A percentile compares a stretch with the other conserved stretches of the same genome.
These are phyloP conservation scores for Porogramme epimiltina DNA, from an alignment of 1,284 basidiomycete species.

Conservation along the genomic window DNA sequence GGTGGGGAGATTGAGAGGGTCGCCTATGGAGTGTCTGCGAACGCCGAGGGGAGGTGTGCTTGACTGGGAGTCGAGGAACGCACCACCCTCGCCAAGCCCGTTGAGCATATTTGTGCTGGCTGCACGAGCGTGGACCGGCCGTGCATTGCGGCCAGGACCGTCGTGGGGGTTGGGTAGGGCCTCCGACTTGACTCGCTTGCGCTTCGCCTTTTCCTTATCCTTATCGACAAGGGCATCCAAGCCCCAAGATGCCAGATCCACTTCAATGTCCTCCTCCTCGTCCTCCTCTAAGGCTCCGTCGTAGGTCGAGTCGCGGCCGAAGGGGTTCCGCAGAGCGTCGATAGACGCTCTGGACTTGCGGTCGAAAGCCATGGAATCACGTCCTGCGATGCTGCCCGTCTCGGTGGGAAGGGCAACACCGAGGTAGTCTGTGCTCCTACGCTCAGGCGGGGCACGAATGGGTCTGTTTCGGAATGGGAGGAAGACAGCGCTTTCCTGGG, in stretches of 20 bases:
- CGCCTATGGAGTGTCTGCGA: slow-evolving; percentile 50
- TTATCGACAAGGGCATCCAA: slow-evolving; percentile 75
- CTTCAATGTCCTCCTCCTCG: slow-evolving; percentile 59
- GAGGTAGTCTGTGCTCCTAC: slow-evolving; percentile 65
- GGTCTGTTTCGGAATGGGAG: slow-evolving; percentile 60
- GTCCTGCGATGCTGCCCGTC: slow-evolving; percentile 43
- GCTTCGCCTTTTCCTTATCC: slow-evolving; percentile 31
- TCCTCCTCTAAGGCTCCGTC: slow-evolving; percentile 47
- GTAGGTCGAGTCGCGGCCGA: slow-evolving; percentile 61
- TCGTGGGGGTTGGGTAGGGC: slow-evolving; percentile 52
- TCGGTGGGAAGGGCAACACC: slow-evolving; percentile 67
- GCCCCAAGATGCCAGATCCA: slow-evolving; percentile 83
- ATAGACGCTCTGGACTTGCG: slow-evolving; percentile 53
- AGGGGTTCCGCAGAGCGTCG: slow-evolving; percentile 69
- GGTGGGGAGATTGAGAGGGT: slow-evolving; percentile 53
- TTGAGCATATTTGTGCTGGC: slow-evolving; percentile 66
- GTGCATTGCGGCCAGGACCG: slow-evolving; percentile 19
- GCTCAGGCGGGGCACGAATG: slow-evolving; percentile 40
- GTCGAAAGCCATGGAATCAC: slow-evolving; percentile 51
- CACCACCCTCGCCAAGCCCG: slow-evolving; percentile 48
- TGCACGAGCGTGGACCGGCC: slow-evolving; percentile 47
- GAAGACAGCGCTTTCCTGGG: slow-evolving; percentile 83
- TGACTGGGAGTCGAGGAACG: slow-evolving; percentile 43
- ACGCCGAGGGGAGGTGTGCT: slow-evolving; percentile 28
- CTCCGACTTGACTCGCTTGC: slow-evolving; percentile 50